Percentiles rank a stretch among this genome's conserved stretches.
phyloP scores from a whole-genome alignment of 371 early-diverging fungal genomes.

The Mucor velutinosus region DNA sequence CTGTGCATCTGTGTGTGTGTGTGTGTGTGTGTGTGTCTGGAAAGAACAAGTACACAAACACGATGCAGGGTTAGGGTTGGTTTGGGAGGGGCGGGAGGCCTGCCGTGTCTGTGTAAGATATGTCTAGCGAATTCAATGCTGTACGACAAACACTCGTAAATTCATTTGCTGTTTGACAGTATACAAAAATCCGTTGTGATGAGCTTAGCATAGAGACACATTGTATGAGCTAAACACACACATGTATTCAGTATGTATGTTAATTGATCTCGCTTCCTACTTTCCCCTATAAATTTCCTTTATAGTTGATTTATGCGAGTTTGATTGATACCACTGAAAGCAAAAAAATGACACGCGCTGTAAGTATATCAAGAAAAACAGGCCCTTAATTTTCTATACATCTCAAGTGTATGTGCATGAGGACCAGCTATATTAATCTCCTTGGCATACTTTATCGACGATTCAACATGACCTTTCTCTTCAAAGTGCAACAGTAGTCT shows the following conservation, averaged over 20 bases:
- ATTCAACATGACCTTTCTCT: neutral
- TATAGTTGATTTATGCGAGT: neutral
- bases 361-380: neutral
- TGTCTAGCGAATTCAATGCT: too few species aligned
- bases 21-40: neutral
- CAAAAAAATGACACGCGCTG: neutral
- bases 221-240: neutral
- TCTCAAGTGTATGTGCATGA: neutral
- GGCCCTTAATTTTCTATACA: constrained; percentile 21
- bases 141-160: too few species aligned
- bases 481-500: neutral
- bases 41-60: too few species aligned
- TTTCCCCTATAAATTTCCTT: neutral
- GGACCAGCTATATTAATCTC: neutral
- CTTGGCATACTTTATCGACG: neutral
- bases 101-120: too few species aligned
- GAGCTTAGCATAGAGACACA: too few species aligned
- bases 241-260: neutral
- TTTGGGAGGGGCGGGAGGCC: too few species aligned
- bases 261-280: neutral
- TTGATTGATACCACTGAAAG: neutral
- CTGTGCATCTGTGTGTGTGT: constrained; percentile 4
- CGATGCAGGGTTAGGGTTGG: too few species aligned
- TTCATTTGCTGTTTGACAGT: too few species aligned
- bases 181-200: too few species aligned